Evolutionary conservation across 2,329 filamentous ascomycete species (phyloP).

Genomic region (Purpureocillium lavendulum): DNA sequence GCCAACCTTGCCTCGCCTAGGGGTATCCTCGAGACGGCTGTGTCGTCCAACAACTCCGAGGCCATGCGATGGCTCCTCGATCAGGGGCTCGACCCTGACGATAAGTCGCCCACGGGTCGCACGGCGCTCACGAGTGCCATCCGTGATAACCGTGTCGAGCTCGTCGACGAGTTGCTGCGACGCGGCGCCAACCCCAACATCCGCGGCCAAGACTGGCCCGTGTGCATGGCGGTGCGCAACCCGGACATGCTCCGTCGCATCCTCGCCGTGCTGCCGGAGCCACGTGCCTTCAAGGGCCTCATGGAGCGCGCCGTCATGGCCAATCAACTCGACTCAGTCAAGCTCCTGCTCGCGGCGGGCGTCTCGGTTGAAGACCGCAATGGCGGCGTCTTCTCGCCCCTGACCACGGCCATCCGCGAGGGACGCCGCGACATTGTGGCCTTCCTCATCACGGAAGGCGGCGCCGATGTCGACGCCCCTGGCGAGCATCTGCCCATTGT

Average conservation of each 20-base stretch:
- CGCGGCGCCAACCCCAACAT: slow-evolving; percentile 54
- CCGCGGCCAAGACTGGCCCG: slow-evolving; percentile 61
- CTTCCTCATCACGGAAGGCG: slow-evolving; percentile 52
- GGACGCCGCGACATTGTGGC: slow-evolving; percentile 50
- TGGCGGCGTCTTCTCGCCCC: slow-evolving; percentile 61
- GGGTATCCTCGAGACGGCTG: slow-evolving; percentile 58
- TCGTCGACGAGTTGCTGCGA: slow-evolving; percentile 49
- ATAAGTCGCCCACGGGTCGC: slow-evolving; percentile 45
- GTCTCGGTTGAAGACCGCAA: slow-evolving; percentile 65
- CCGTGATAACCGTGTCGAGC: slow-evolving; percentile 46
- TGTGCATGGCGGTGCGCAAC: slow-evolving; percentile 58
- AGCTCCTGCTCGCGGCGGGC: slow-evolving; percentile 54
- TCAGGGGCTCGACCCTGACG: slow-evolving; percentile 51
- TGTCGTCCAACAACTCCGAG: slow-evolving; percentile 52
- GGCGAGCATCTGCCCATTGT: slow-evolving; percentile 65
- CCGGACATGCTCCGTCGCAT: slow-evolving; percentile 52
- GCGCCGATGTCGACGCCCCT: slow-evolving; percentile 56
- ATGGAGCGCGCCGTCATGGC: slow-evolving; percentile 61
- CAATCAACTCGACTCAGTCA: slow-evolving; percentile 58
- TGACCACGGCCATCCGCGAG: slow-evolving; percentile 61
- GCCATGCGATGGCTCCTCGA: slow-evolving; percentile 53
- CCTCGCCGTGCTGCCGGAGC: slow-evolving; percentile 46
- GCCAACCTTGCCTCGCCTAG: slow-evolving; percentile 50
- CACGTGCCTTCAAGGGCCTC: slow-evolving; percentile 55
- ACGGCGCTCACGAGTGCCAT: slow-evolving; percentile 61